These are phyloP conservation scores for Ciborinia camelliae DNA, from an alignment of 2,329 filamentous ascomycete genomes.

Conservation along the genomic window DNA sequence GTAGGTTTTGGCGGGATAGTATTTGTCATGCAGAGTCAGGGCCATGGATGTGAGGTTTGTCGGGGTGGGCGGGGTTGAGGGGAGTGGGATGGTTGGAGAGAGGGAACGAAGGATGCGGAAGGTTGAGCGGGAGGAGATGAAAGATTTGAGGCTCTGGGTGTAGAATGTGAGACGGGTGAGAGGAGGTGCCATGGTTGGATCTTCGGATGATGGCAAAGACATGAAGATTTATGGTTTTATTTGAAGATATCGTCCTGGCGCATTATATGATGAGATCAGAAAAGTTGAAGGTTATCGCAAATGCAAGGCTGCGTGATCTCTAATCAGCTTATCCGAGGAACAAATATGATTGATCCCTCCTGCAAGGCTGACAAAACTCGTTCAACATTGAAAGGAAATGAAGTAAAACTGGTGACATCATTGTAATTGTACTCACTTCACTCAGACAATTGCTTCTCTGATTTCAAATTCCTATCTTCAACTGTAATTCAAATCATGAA, in stretches of 20 bases:
- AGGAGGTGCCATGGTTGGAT: neutral
- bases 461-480: neutral
- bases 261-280: neutral
- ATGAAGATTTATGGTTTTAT: neutral
- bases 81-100: constrained; percentile 13
- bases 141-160: constrained; percentile 28
- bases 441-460: neutral
- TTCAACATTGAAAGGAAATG: neutral
- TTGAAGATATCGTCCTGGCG: neutral
- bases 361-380: constrained; percentile 2
- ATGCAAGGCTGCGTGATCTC: neutral
- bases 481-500: neutral
- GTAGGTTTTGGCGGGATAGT: neutral
- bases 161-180: constrained; percentile 17
- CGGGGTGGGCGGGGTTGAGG: constrained; percentile 43
- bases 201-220: neutral
- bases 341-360: neutral
- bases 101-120: constrained; percentile 34
- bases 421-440: constrained; percentile 13
- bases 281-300: neutral
- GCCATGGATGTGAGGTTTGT: constrained; percentile 1
- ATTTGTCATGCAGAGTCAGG: neutral
- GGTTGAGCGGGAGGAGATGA: constrained; percentile 28
- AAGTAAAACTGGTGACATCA: constrained; percentile 22
- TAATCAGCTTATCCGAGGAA: neutral